Conservation (phyloP, 2,329 filamentous ascomycete species). For the Cryphonectria nitschkei region DNA sequence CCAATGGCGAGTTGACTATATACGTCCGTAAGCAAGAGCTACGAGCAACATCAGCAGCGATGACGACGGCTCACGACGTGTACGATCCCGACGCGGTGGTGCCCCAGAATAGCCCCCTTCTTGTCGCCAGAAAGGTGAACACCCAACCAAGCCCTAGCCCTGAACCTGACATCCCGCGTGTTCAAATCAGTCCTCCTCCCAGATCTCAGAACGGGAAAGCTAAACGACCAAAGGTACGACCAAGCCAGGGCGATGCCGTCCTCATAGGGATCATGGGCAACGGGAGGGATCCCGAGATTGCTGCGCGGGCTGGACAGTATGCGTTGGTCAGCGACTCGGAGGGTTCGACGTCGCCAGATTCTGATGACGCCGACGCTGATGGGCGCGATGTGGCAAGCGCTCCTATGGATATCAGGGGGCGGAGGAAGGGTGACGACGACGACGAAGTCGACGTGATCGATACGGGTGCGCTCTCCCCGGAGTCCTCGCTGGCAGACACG, state of each 20-base stretch:
- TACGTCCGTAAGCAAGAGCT: constrained; percentile 35
- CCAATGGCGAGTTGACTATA: constrained; percentile 40
- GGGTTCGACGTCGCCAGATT: constrained; percentile 23
- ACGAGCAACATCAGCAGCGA: constrained; percentile 40
- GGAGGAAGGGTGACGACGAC: background rate
- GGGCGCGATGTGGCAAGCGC: constrained; percentile 26
- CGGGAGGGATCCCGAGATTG: constrained; percentile 68
- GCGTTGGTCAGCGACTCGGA: constrained; percentile 50
- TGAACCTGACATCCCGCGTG: constrained; percentile 48
- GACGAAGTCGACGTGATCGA: background rate
- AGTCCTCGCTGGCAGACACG: constrained; percentile 36
- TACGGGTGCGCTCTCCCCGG: constrained; percentile 30
- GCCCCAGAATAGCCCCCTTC: constrained; percentile 45
- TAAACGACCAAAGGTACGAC: constrained; percentile 57
- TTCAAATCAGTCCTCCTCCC: constrained; percentile 48
- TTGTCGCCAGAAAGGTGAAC: constrained; percentile 46
- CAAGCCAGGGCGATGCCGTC: constrained; percentile 67
- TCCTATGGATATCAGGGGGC: constrained; percentile 33
- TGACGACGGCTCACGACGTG: constrained; percentile 47
- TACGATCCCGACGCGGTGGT: constrained; percentile 51
- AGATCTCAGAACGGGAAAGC: constrained; percentile 48
- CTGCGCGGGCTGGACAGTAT: constrained; percentile 56
- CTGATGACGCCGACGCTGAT: constrained; percentile 18
- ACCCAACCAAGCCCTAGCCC: constrained; percentile 57
- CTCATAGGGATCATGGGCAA: constrained; percentile 67